phyloP scores from a whole-genome alignment of 345 rosid species.

The Laguncularia racemosa region DNA sequence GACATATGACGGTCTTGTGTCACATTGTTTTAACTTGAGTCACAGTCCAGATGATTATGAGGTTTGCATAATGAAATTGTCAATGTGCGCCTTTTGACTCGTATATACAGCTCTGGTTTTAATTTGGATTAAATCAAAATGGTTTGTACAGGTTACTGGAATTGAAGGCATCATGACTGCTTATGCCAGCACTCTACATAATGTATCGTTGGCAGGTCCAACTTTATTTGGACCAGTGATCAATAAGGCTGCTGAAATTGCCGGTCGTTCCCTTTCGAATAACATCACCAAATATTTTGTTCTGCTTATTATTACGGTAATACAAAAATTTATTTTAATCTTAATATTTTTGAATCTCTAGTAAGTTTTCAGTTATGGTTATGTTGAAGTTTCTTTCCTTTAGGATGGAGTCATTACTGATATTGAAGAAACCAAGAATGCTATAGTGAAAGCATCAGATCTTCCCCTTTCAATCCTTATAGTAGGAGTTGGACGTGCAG shows the following conservation, averaged over 20 bases:
- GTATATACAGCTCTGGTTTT: neutral
- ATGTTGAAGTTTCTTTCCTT: neutral
- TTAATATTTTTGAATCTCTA: too few relatives aligned
- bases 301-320: constrained; percentile 60
- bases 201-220: constrained; percentile 91
- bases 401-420: constrained; percentile 91
- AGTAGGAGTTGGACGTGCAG: constrained; percentile 78
- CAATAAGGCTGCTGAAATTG: constrained; percentile 61
- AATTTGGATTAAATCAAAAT: neutral
- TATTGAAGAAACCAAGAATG: constrained; percentile 64
- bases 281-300: constrained; percentile 48
- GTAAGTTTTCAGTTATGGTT: neutral
- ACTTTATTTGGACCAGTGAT: constrained; percentile 91
- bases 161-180: constrained; percentile 80
- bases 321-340: neutral
- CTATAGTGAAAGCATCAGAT: constrained; percentile 84
- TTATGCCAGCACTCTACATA: constrained; percentile 67
- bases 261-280: constrained; percentile 55
- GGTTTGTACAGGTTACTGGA: constrained; percentile 60
- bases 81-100: neutral
- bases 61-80: constrained; percentile 27
- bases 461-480: constrained; percentile 85
- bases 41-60: constrained; percentile 46
- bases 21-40: constrained; percentile 82
- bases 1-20: constrained; percentile 38